These are phyloP conservation scores for Rhizopogon vesiculosus DNA, from an alignment of 768 basidiomycete genomes.

Conservation along the genomic window DNA sequence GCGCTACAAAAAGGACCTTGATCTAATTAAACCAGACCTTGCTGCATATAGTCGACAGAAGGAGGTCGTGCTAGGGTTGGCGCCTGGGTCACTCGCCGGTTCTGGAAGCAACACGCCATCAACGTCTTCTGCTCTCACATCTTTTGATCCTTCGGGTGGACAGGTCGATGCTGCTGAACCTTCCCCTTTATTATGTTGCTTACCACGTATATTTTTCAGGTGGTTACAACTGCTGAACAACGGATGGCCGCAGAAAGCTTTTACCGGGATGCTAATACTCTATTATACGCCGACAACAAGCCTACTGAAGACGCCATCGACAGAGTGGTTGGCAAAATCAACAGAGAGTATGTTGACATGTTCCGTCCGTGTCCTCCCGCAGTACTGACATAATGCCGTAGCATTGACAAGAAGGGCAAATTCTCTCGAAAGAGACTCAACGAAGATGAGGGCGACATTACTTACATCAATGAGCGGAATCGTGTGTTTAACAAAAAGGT, in stretches of 20 bases:
- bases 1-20: conserved; percentile 90
- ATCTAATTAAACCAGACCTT: conserved; percentile 83
- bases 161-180: conserved; percentile 28
- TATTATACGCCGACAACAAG: conserved; percentile 93
- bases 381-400: conserved; percentile 21
- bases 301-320: conserved; percentile 96
- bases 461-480: conserved; percentile 98
- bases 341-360: conserved; percentile 70
- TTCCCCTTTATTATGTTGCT: background rate
- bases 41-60: conserved; percentile 87
- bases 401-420: conserved; percentile 86
- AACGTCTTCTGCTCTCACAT: conserved; percentile 33
- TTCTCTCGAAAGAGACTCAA: conserved; percentile 87
- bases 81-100: conserved; percentile 58
- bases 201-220: conserved; percentile 25
- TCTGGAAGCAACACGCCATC: conserved; percentile 28
- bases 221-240: conserved; percentile 54
- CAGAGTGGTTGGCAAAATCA: conserved; percentile 85
- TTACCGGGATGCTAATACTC: conserved; percentile 90
- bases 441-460: conserved; percentile 94
- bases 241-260: conserved; percentile 72
- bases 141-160: conserved; percentile 47
- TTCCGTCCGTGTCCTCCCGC: background rate
- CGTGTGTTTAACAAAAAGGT: conserved; percentile 98
- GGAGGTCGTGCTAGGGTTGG: conserved; percentile 73